Base-by-base conservation (phyloP, 192 early-diverging fungal species). In the Piromyces sp. region DNA sequence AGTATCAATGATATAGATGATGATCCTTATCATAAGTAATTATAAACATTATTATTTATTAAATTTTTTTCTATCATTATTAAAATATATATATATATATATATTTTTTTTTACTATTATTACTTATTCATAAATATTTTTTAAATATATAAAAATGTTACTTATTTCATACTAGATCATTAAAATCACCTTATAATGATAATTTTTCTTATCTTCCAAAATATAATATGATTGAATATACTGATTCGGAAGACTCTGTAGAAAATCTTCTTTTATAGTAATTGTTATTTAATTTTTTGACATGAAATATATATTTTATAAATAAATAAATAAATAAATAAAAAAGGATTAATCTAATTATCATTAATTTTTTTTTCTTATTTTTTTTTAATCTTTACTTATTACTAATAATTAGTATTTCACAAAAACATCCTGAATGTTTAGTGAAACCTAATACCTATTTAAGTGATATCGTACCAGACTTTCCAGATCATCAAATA, bases 1-100 rank as follows among this genome's bases (percentile, higher is more conserved):
- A 80, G 36, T 33, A 19, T 80, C 13, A 3, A 82, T 82, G 82
- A 37, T 82, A 82, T 30, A 83, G 82, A 82, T 30, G 30, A 29
- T 29, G 40, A 83, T 68, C 51, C 51, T 2, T 68, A 68, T 68
- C 51, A 83, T 30, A 40, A 83, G 83, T 40, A 83, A 31, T 33
- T 6, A 42, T 13, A 22, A 22, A 22, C 2, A 51, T 22, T 5
- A 13, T 51, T 22, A 40, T n/a, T n/a, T n/a, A n/a, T n/a, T n/a
- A n/a, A n/a, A n/a, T n/a, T n/a, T 36, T 36, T 36, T 36, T 36
- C 12, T 36, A 36, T 36, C 4, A 36, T 36, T 36, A 36, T 36
- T 7, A 7, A 36, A 7, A 36, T 36, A 36, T 36, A 36, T 36
- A 36, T 36, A 36, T 36, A 36, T 36, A 36, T 36, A 36, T 36